Evolutionary conservation across 108 stramenopile genomes (phyloP), one percentile per base, ranked within the genome.

Genomic region (Nannochloropsis salina): DNA sequence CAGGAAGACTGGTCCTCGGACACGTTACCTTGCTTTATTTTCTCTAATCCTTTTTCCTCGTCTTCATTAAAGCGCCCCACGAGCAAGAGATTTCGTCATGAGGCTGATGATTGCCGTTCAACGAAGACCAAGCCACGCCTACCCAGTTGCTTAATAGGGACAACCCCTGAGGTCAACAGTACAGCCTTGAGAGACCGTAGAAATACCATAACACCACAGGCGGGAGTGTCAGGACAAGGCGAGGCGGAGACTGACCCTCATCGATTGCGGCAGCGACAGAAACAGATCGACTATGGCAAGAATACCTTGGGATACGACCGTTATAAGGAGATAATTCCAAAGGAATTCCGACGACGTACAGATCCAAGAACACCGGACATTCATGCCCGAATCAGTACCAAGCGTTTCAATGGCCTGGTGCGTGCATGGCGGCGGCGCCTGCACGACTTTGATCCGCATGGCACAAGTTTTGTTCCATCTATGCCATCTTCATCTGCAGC

Each of bases 221-320:
- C 31, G 31, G 31, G 31, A 31, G 31, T 31, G 31, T 31, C 31
- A 31, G 31, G 31, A 31, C 31, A 31, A 31, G 31, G 31, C 31
- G 47, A 88, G 42, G 44, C 47, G 2, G 91, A 91, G 83, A 89
- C 83, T 18, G 88, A 89, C 88, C 83, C 88, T 2, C 86, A 83
- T 10, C 85, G 91, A 18, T 31, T 91, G 6, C 85, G 85, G 40
- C 86, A 87, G 61, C 82, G 91, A 21, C 88, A 90, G 44, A 91
- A 91, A 88, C 91, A 91, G 80, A 84, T 91, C 11, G 88, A 89
- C 44, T 90, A 44, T 41, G 91, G 91, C 41, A 91, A 91, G 85
- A 91, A 91, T 83, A 91, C 91, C 20, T 22, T 85, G 44, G 91
- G 91, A 9, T 91, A 91, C 80, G 87, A 90, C 42, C 43, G 10